A percentile compares a stretch with the other conserved stretches of the same genome.
These are phyloP conservation scores for Helianthus tuberosus DNA, from an alignment of 129 eudicot species.

Conservation along the genomic window DNA sequence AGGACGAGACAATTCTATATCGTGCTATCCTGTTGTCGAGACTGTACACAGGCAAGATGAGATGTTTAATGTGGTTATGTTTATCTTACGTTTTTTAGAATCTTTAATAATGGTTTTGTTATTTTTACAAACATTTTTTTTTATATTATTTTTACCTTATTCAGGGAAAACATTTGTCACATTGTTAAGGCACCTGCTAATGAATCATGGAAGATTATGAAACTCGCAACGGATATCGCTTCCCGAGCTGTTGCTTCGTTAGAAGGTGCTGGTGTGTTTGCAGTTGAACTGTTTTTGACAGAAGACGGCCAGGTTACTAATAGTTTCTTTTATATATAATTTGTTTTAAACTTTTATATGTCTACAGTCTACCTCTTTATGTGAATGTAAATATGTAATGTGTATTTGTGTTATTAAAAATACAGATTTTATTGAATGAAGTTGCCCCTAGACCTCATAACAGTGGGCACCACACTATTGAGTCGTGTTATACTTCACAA, in stretches of 20 bases:
- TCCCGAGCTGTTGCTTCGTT: conserved; percentile 75
- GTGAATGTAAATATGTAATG: conserved; percentile 6
- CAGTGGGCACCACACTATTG: conserved; percentile 96
- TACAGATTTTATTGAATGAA: conserved; percentile 89
- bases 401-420: conserved; percentile 5
- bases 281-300: conserved; percentile 88
- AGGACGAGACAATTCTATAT: conserved; percentile 80
- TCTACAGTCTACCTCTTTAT: background rate
- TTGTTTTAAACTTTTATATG: background rate
- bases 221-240: conserved; percentile 88
- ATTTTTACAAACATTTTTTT: background rate
- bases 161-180: conserved; percentile 94
- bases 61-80: background rate
- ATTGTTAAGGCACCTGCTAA: conserved; percentile 93
- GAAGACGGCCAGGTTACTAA: conserved; percentile 73
- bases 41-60: conserved; percentile 87
- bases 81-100: background rate
- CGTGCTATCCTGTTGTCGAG: conserved; percentile 93
- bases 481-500: conserved; percentile 90
- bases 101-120: background rate
- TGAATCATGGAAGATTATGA: conserved; percentile 72
- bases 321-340: background rate
- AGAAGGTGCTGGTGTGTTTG: conserved; percentile 98
- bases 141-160: background rate
- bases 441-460: conserved; percentile 99